These are phyloP conservation scores for Fusarium algeriense DNA, from an alignment of 2,329 filamentous ascomycete genomes.

Conservation along the genomic window DNA sequence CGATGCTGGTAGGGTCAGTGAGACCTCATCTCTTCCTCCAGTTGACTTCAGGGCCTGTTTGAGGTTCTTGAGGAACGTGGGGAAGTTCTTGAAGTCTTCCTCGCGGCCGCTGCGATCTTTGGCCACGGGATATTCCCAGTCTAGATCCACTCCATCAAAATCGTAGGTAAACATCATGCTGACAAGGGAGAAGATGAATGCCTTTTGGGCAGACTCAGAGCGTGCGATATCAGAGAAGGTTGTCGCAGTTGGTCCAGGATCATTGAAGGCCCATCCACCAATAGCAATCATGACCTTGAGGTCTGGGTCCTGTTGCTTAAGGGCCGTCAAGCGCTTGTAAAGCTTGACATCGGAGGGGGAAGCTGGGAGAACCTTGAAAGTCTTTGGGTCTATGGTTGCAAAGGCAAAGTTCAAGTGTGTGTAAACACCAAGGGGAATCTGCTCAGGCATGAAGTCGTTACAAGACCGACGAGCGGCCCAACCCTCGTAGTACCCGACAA, in stretches of 20 bases:
- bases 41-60: conserved; percentile 7
- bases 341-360: background rate
- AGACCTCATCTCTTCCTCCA: conserved; percentile 12
- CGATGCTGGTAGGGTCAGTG: conserved; percentile 15
- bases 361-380: background rate
- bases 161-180: conserved; percentile 29
- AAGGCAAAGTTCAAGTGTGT: conserved; percentile 28
- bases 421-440: conserved; percentile 10
- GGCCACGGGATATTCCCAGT: conserved; percentile 50
- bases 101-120: conserved; percentile 48
- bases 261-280: conserved; percentile 54
- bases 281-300: conserved; percentile 56
- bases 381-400: conserved; percentile 10
- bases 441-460: conserved; percentile 3
- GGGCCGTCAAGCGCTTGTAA: background rate
- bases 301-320: conserved; percentile 47
- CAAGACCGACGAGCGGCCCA: conserved; percentile 8
- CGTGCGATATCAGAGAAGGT: conserved; percentile 40
- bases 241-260: conserved; percentile 37
- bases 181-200: conserved; percentile 15
- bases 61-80: background rate
- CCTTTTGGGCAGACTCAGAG: background rate
- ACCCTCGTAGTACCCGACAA: conserved; percentile 25
- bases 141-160: conserved; percentile 47
- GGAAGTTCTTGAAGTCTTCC: background rate